phyloP scores from a whole-genome alignment of 2,329 filamentous ascomycete genomes.

The Xylariaceae sp. region DNA sequence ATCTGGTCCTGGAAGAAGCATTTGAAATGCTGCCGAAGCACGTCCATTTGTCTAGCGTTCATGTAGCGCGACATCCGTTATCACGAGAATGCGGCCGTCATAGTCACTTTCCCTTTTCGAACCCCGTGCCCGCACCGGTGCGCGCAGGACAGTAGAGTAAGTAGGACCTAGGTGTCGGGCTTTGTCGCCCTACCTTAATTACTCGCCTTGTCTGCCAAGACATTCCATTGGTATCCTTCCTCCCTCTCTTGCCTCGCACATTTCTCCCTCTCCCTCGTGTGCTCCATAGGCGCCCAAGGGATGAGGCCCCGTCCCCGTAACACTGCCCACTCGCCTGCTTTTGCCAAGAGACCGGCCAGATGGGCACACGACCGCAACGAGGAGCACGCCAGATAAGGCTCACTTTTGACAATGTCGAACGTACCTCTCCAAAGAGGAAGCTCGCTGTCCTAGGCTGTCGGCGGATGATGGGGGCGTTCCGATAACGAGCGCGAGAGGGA shows the following conservation, averaged over 20 bases:
- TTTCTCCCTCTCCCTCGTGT: no score
- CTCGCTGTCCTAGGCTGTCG: slow-evolving; percentile 11
- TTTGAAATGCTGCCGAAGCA: no score
- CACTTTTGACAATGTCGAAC: slow-evolving; percentile 17
- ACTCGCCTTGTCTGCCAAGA: no score
- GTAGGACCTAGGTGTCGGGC: not conserved
- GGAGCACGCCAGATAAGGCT: slow-evolving; percentile 16
- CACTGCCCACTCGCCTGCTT: slow-evolving; percentile 9
- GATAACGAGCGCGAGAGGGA: not conserved
- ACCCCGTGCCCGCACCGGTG: slow-evolving; percentile 17
- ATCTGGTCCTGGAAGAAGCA: no score
- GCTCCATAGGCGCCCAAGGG: no score
- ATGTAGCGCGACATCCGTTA: slow-evolving; percentile 13
- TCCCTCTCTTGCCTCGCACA: no score
- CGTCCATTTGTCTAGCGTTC: no score
- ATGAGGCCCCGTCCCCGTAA: no score
- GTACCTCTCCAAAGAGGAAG: slow-evolving; percentile 28
- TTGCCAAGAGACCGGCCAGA: slow-evolving; percentile 7
- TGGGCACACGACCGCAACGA: not conserved
- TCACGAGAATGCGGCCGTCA: slow-evolving; percentile 10
- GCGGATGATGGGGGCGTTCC: not conserved
- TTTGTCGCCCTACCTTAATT: no score
- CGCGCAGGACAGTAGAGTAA: slow-evolving; percentile 10
- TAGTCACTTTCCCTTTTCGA: slow-evolving; percentile 26
- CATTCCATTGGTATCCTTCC: no score